Percentiles rank a stretch among this genome's conserved stretches.
Conservation (phyloP, 2,329 filamentous ascomycete genomes). For the Metarhizium brunneum region DNA sequence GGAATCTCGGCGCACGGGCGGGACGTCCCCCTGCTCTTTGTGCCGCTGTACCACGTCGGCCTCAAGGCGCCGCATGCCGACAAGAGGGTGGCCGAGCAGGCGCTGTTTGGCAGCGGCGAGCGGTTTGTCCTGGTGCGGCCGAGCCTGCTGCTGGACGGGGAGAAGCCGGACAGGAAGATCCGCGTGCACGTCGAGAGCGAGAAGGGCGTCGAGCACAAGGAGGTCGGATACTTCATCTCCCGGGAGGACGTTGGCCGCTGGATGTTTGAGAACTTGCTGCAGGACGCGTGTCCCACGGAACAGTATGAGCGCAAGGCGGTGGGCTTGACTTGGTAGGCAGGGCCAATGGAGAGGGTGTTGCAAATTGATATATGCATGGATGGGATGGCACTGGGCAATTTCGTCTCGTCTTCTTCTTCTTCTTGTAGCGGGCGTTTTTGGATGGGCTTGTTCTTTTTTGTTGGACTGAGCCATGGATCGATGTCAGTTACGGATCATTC, state of each 20-base stretch:
- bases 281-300: conserved; percentile 3
- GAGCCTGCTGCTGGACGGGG: conserved; percentile 23
- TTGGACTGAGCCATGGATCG: too few species aligned
- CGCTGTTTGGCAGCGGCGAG: conserved; percentile 18
- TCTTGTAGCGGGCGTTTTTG: background rate
- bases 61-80: conserved; percentile 35
- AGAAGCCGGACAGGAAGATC: conserved; percentile 13
- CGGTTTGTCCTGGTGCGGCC: conserved; percentile 28
- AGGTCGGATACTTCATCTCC: conserved; percentile 31
- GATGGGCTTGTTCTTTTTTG: too few species aligned
- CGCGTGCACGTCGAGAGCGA: conserved; percentile 24
- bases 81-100: conserved; percentile 37
- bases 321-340: conserved; percentile 17
- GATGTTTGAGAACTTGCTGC: conserved; percentile 28
- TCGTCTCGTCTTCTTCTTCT: background rate
- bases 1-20: conserved; percentile 24
- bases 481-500: too few species aligned
- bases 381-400: background rate
- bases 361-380: conserved; percentile 12
- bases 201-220: conserved; percentile 22
- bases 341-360: background rate
- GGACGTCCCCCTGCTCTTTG: conserved; percentile 27
- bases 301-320: conserved; percentile 20
- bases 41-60: conserved; percentile 33
- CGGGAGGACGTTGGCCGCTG: conserved; percentile 32